Evolutionary conservation across 2,329 filamentous ascomycete genomes (phyloP).

Genomic region (Lojkania enalia): DNA sequence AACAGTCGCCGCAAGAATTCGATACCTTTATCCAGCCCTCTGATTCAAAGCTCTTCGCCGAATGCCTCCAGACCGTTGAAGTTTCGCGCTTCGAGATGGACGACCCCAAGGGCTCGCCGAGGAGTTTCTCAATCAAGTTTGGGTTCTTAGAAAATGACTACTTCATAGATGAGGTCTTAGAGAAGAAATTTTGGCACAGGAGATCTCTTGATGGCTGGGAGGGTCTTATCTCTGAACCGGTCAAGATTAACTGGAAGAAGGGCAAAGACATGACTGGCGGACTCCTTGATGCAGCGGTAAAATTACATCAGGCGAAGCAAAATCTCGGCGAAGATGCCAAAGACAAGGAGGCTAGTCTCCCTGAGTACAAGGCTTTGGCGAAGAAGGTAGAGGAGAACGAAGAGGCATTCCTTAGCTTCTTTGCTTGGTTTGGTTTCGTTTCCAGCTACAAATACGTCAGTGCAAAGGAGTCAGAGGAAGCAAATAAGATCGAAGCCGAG

Average conservation of each 20-base stretch:
- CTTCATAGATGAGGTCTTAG: slow-evolving; percentile 75
- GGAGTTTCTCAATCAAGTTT: slow-evolving; percentile 71
- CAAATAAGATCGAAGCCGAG: slow-evolving; percentile 63
- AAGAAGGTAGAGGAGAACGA: slow-evolving; percentile 60
- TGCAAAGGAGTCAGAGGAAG: slow-evolving; percentile 70
- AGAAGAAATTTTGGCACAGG: slow-evolving; percentile 93
- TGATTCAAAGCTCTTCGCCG: slow-evolving; percentile 74
- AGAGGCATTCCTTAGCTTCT: slow-evolving; percentile 75
- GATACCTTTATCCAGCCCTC: slow-evolving; percentile 84
- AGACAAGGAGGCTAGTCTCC: slow-evolving; percentile 56
- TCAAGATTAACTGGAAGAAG: slow-evolving; percentile 76
- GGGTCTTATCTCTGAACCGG: slow-evolving; percentile 84
- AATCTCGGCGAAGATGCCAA: slow-evolving; percentile 35
- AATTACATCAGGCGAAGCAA: slow-evolving; percentile 66
- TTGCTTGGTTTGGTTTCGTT: slow-evolving; percentile 82
- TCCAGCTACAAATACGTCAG: slow-evolving; percentile 66
- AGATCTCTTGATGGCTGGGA: slow-evolving; percentile 67
- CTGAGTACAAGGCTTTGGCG: slow-evolving; percentile 59
- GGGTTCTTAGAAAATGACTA: slow-evolving; percentile 80
- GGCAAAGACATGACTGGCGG: slow-evolving; percentile 83
- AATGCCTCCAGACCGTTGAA: slow-evolving; percentile 67
- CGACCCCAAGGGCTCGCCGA: slow-evolving; percentile 70
- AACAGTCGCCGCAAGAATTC: slow-evolving; percentile 81
- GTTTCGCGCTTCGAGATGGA: slow-evolving; percentile 82
- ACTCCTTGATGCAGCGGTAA: slow-evolving; percentile 71